Percentiles rank a stretch among this genome's conserved stretches.
Conservation (phyloP, 768 basidiomycete species). For the Kwoniella sp. region DNA sequence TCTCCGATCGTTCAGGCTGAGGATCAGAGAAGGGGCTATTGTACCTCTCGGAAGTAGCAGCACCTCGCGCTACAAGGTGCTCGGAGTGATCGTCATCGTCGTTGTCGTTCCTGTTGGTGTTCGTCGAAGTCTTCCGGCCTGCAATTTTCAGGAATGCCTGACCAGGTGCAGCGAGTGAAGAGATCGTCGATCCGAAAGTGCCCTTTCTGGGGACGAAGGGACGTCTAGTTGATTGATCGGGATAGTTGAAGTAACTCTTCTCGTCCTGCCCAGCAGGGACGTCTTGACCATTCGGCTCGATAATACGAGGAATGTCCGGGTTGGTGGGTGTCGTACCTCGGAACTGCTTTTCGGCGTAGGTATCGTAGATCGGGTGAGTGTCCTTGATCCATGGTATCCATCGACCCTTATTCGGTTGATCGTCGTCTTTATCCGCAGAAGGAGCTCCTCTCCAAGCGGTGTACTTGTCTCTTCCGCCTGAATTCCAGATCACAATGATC, state of each 20-base stretch:
- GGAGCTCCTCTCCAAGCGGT: slow-evolving; percentile 13
- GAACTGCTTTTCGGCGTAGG: slow-evolving; percentile 39
- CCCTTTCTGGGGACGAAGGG: slow-evolving; percentile 26
- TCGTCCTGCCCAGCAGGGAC: not conserved
- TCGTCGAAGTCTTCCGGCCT: slow-evolving; percentile 14
- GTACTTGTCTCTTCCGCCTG: slow-evolving; percentile 40
- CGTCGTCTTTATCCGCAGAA: not conserved
- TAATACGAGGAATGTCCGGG: slow-evolving; percentile 10
- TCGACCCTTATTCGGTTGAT: not conserved
- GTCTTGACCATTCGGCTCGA: slow-evolving; percentile 9
- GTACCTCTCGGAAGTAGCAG: slow-evolving; percentile 36
- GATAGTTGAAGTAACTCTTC: slow-evolving; percentile 30
- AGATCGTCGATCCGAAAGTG: slow-evolving; percentile 38
- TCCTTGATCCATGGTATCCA: slow-evolving; percentile 31
- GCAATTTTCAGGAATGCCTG: slow-evolving; percentile 43
- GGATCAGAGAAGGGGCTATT: not conserved
- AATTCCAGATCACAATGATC: slow-evolving; percentile 49
- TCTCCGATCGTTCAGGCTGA: slow-evolving; percentile 11
- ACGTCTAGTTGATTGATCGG: slow-evolving; percentile 15
- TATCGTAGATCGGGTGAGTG: slow-evolving; percentile 43
- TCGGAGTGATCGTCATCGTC: slow-evolving; percentile 11
- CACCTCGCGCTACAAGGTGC: slow-evolving; percentile 25
- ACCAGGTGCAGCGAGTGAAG: slow-evolving; percentile 44
- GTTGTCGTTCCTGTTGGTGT: not conserved
- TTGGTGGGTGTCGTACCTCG: slow-evolving; percentile 28